Evolutionary conservation across 2,329 filamentous ascomycete genomes (phyloP), one percentile per base, ranked within the genome.

Genomic region (Leptographium lundbergii): DNA sequence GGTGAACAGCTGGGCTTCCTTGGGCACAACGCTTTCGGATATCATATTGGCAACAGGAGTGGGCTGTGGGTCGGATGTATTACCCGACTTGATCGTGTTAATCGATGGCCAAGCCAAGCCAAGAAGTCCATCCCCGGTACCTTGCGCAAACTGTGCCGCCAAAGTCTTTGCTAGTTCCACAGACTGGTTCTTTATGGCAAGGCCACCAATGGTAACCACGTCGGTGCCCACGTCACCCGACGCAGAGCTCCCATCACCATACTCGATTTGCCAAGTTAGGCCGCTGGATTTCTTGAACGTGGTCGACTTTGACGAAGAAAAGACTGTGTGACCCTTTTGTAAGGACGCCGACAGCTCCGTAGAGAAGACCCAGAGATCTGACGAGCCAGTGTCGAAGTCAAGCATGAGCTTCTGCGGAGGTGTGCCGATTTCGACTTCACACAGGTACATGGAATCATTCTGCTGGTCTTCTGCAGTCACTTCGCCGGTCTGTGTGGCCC

Each of bases 21-120:
- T 70, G 4, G 78, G 75, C 70, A 82, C 61, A 67, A 72, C 70
- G 0, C 69, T 62, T 65, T 73, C 70, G n/a, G 66, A 61, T 60
- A 87, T 84, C 81, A 88, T 84, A 72, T 86, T 88, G 66, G 86
- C 82, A 14, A 88, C 79, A 0, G 84, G 84, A 0, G 85, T 88
- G 19, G 73, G 70, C 59, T 84, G 81, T 0, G 76, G 72, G 6
- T 71, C 73, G 0, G 82, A 75, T 57, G 73, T 68, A 48, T 67
- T 68, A 13, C 64, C 60, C 13, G 67, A 66, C 34, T 63, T 68
- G 57, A 87, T 80, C 0, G 82, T 86, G 71, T 86, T 87, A 74
- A 87, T 84, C 51, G 68, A 75, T 57, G 81, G 75, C 62, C 79
- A 88, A 0, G 84, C 86, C 27, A 89, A 77, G 4, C 86, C 86